phyloP scores from a whole-genome alignment of 225 moss, liverwort and hornwort genomes.

The Physcomitrium patens region DNA sequence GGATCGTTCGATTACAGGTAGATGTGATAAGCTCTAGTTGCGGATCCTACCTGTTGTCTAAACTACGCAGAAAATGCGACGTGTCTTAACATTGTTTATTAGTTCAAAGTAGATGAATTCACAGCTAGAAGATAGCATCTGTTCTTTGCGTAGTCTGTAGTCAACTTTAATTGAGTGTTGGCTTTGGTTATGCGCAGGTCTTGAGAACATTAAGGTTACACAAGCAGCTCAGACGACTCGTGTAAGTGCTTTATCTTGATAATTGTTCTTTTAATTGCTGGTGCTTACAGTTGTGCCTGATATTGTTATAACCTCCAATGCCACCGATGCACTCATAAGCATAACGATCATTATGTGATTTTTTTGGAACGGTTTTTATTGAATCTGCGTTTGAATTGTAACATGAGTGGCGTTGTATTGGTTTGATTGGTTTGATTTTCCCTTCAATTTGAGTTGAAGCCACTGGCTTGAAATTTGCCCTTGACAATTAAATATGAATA shows the following conservation, averaged over 20 bases:
- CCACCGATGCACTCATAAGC: neutral
- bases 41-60: neutral
- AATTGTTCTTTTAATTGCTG: neutral
- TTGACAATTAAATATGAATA: neutral
- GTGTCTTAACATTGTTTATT: neutral
- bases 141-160: neutral
- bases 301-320: neutral
- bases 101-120: neutral
- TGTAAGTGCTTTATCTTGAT: slow-evolving; percentile 61
- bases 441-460: too few species aligned
- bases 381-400: neutral
- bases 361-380: neutral
- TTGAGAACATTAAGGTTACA: slow-evolving; percentile 86
- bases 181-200: slow-evolving; percentile 62
- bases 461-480: too few species aligned
- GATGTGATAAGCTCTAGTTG: neutral
- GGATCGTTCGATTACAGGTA: slow-evolving; percentile 2
- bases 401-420: too few species aligned
- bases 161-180: slow-evolving; percentile 22
- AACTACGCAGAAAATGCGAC: neutral
- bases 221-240: slow-evolving; percentile 77
- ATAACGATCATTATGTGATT: neutral
- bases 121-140: neutral
- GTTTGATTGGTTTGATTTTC: too few species aligned
- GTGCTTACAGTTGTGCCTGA: neutral